Evolutionary conservation across 164 flowering plant genomes (phyloP), one percentile per base, ranked within the genome.

Genomic region (Liriodendron chinense): DNA sequence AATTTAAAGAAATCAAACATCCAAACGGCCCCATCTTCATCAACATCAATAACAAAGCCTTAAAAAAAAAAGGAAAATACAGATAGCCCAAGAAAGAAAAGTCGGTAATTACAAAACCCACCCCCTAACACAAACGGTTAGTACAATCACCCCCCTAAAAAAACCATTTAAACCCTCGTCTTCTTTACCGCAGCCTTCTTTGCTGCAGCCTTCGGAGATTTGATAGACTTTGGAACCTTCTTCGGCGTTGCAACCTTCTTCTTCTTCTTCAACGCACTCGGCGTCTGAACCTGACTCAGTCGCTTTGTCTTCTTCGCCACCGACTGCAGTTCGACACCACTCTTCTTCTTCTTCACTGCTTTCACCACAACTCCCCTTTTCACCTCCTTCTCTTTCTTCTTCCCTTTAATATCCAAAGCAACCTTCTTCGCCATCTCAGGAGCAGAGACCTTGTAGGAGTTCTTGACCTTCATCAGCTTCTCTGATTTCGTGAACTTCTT

Each of bases 391-490:
- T 43, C 20, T 47, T 34, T 34, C 3, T 34, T 5, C 70, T 43
- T 34, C 71, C 47, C 71, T 47, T 69, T 69, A 10, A 9, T 9
- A 10, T 69, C 71, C 43, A 12, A 47, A 1, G 43, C 47, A 43
- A 1, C 9, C 63, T 74, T 74, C 76, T 65, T 74, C 14, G 59
- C 63, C 70, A 47, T 49, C 59, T 47, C 61, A 1, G 34, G 18
- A 0, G 63, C 74, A 10, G 86, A 53, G 9, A 84, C 25, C 72
- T 86, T 84, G 72, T 43, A 86, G n/a, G 87, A 84, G 75, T 81
- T 80, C 76, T 86, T 86, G 7, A 84, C 69, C 71, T 84, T 84
- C 59, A 83, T 74, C 10, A 87, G 81, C 73, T 73, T 85, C 69
- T 77, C 87, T 0, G 84, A 75, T 9, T 76, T 63, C 1, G 78